Evolutionary conservation across 306 rosid genomes (phyloP), one percentile per base, ranked within the genome.

Genomic region (Malus asiatica): DNA sequence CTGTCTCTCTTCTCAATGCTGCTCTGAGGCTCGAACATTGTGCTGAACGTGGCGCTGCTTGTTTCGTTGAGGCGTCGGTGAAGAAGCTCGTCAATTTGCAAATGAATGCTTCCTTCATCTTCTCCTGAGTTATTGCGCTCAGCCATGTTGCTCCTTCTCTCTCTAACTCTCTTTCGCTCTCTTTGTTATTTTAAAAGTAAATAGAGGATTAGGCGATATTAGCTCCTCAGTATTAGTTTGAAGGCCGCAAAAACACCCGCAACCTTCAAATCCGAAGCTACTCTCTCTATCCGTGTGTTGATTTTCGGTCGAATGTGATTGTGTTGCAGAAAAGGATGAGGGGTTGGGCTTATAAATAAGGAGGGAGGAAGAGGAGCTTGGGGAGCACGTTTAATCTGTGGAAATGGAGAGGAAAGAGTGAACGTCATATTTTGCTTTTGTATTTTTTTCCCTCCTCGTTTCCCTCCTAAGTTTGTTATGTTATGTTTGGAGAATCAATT

Each of bases 11-110:
- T 86, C 51, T 78, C 85, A 38, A 82, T 75, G 30, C 85, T 76
- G 66, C 72, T 78, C 55, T 55, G 84, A 0, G 96, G 96, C 77
- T 88, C 90, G 38, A 89, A 91, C 80, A 81, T 80, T 32, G 93
- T 85, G 72, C 71, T 72, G 72, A 72, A 42, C 3, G 55, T 5
- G 55, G 84, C 70, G 77, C 89, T 89, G 72, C 77, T 15, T 14
- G 79, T 78, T 71, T 86, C 88, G 12, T 86, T 86, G 58, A 84
- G 83, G 59, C 80, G 77, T 8, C 80, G 79, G 5, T 48, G 55
- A 48, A 48, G 53, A 73, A 73, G 81, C 48, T 82, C 88, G 29
- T 79, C 77, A 45, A 91, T 82, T 74, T 85, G 84, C 73, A 93
- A 40, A 74, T 52, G 84, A 77, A 88, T 38, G 80, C 84, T 84